Evolutionary conservation across 768 basidiomycete genomes (phyloP), one percentile per base, ranked within the genome.

Genomic region (Pluteus cervinus): DNA sequence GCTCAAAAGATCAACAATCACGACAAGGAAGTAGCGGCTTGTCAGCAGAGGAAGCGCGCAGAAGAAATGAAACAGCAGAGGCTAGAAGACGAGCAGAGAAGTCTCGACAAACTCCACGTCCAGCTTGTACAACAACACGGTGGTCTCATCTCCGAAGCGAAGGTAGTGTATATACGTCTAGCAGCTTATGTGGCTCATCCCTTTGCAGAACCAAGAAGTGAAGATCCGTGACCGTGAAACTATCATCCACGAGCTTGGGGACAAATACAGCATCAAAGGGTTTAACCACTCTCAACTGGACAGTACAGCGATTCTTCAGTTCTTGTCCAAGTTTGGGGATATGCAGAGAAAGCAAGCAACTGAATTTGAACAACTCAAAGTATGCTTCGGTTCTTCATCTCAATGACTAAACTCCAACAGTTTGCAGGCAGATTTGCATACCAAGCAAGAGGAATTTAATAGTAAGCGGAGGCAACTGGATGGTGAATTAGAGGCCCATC

Each of bases 201-300:
- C 18, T 16, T 30, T 29, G 25, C 11, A 16, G 28, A 30, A 10
- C 10, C 86, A 94, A 58, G 76, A 80, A 37, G 65, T 73, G 31
- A 79, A 84, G 17, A 59, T 92, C 25, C 49, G 55, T 2, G 78
- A 80, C 4, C 79, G 93, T 21, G 91, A 93, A 54, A 66, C 70
- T 10, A 62, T 81, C 16, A 81, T 97, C 39, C 76, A 74, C 9
- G 76, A 80, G 33, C 75, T 89, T 11, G 72, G 79, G 34, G 64
- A 76, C 24, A 77, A 77, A 45, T 66, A 85, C 47, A 68, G 72
- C 7, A 80, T 97, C 47, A 76, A 78, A 34, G 89, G 87, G 0
- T 91, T 76, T 53, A 77, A 75, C 36, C 68, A 77, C 33, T 69
- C 78, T 0, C 80, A 81, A 2, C 66, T 92, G 24, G 81, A 82